Evolutionary conservation across 1,284 basidiomycete species (phyloP).

Genomic region (Ceratobasidium sp.): DNA sequence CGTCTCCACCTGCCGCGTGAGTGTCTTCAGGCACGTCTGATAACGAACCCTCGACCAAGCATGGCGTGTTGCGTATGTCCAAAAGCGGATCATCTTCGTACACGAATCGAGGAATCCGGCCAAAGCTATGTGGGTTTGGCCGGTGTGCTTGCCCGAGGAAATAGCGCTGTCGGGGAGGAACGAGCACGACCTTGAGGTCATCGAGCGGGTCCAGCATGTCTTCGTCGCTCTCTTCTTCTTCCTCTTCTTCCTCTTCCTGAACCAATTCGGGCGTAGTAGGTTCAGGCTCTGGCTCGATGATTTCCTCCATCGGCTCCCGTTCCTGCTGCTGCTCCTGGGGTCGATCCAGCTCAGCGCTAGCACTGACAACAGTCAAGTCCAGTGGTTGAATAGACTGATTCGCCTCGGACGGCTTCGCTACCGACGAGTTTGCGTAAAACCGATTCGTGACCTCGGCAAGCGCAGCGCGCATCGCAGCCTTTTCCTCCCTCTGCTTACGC

Average conservation of each 20-base stretch:
- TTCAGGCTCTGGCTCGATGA: not conserved
- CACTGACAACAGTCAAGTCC: not conserved
- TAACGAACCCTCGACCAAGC: not conserved
- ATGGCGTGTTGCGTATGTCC: conserved; percentile 11
- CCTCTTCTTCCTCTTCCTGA: not conserved
- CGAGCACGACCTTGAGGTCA: conserved; percentile 23
- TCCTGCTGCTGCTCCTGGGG: not conserved
- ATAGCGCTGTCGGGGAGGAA: conserved; percentile 22
- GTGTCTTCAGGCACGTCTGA: not conserved
- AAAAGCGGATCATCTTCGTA: conserved; percentile 35
- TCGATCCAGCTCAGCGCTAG: not conserved
- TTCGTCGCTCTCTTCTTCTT: conserved; percentile 11
- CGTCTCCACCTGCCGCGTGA: too few species aligned
- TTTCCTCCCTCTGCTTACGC: conserved; percentile 5
- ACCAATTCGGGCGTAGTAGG: not conserved
- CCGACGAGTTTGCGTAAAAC: not conserved
- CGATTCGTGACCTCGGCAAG: conserved; percentile 26
- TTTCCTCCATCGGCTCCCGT: too few species aligned
- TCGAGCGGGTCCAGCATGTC: not conserved
- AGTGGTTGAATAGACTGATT: not conserved
- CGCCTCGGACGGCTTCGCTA: not conserved
- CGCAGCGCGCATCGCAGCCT: not conserved
- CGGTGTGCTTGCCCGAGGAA: conserved; percentile 16
- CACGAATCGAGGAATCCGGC: conserved; percentile 23
- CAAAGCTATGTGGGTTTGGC: conserved; percentile 27